Evolutionary conservation across 148 eudicot species (phyloP).

Genomic region (Drosera capensis): DNA sequence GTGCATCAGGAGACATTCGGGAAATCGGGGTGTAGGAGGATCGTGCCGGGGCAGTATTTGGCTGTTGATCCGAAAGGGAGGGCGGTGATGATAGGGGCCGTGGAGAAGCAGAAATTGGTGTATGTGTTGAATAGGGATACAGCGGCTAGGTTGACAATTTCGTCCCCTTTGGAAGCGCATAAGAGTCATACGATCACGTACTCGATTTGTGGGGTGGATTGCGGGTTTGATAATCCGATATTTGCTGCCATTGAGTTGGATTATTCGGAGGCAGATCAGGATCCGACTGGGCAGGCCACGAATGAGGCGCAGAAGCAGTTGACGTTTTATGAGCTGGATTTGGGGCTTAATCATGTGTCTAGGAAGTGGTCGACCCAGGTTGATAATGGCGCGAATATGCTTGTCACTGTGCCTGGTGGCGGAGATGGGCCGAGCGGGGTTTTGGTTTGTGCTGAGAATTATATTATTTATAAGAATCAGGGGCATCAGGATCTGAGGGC

Average conservation of each 20-base stretch:
- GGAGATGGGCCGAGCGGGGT: constrained; percentile 99
- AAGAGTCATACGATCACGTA: constrained; percentile 72
- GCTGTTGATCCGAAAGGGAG: constrained; percentile 89
- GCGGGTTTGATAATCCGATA: constrained; percentile 93
- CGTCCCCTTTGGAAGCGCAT: constrained; percentile 92
- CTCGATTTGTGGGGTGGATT: constrained; percentile 81
- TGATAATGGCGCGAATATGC: constrained; percentile 95
- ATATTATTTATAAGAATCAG: constrained; percentile 88
- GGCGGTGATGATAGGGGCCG: constrained; percentile 93
- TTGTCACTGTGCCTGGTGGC: constrained; percentile 93
- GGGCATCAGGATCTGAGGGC: constrained; percentile 89
- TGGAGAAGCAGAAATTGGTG: constrained; percentile 93
- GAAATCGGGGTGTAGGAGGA: constrained; percentile 79
- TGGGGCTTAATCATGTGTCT: constrained; percentile 94
- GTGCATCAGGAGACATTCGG: constrained; percentile 92
- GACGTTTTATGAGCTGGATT: constrained; percentile 91
- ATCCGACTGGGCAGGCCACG: constrained; percentile 76
- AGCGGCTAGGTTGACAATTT: constrained; percentile 75
- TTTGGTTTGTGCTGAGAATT: constrained; percentile 95
- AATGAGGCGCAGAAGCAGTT: constrained; percentile 79
- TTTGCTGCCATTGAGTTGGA: constrained; percentile 97
- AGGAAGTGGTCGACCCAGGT: constrained; percentile 96
- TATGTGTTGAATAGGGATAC: constrained; percentile 92
- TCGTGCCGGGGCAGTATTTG: constrained; percentile 87
- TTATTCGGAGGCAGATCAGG: constrained; percentile 89